Base-by-base conservation (phyloP, 768 basidiomycete species). In the Hortiboletus campestris region DNA sequence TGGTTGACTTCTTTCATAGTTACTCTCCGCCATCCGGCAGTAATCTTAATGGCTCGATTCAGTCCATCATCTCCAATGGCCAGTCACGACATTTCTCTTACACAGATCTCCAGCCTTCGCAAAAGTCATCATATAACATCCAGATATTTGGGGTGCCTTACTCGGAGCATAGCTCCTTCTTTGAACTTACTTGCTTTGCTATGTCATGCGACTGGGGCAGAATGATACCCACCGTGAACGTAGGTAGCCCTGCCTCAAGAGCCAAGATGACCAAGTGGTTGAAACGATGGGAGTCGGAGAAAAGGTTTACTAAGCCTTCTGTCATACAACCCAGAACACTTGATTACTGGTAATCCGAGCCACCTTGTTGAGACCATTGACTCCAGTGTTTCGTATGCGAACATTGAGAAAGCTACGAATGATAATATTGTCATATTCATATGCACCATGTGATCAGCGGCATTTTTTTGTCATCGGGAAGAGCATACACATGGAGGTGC, bases 171-270 rank as follows among this genome's bases (percentile, higher is more conserved):
- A 93, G 91, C 32, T 94, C 91, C 34, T 98, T 98, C 72, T 91
- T 91, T 63, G 96, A 98, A 72, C 77, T 96, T 59, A 96, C 94
- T 12, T 95, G 93, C 69, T 98, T 98, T 69, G 93, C 94, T 5
- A 81, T 98, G 73, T 93, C 91, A 19, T 78, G 94, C 41, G 82
- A 84, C 59, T 96, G 86, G 88, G 79, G 74, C 0, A 87, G 84
- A 68, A 96, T 98, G 81, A 95, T 98, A 63, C 91, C 97, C 11
- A 98, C 97, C 0, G 97, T 95, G 38, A 96, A 94, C 61, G 86
- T 95, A 2, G 89, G 86, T 19, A 91, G 77, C 55, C 83, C 85
- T 63, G 70, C 60, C 8, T 85, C 89, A 32, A 76, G 95, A 49
- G 84, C 76, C 7, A 98, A 91, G 78, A 97, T 98, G 88, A 76